Evolutionary conservation across 768 basidiomycete genomes (phyloP), one percentile per base, ranked within the genome.

Genomic region (Lactarius indigo): DNA sequence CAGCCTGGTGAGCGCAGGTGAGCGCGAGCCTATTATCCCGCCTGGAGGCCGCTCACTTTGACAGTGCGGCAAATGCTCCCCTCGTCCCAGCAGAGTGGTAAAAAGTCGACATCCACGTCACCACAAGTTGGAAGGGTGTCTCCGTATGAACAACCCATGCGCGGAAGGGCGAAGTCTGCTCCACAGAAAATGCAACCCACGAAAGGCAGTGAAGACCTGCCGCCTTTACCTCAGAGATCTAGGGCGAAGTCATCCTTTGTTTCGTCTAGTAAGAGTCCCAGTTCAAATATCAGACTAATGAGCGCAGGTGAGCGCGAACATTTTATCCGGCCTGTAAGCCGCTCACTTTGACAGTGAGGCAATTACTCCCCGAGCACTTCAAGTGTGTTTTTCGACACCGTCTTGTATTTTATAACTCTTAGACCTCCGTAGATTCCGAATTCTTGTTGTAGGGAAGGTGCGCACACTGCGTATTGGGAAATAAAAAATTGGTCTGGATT

Each of bases 401-500:
- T 4, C 35, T 9, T 13, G n/a, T 23, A n/a, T 5, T 3, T 13
- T 12, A 17, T 41, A 20, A 66, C 30, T 62, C 3, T 20, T 20
- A 41, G 1, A 13, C 18, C 7, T 52, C n/a, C 6, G 13, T 57
- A 66, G 65, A 33, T 63, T 66, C 47, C 56, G 57, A 41, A 35
- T 63, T 63, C 61, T 66, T 26, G 61, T 62, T 28, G 23, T 58
- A 5, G 65, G 65, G 13, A 57, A 63, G 61, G 65, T 66, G 28
- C 23, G 65, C 42, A 10, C 18, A 13, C 30, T 6, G 17, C 23
- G 9, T 5, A 10, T 23, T 5, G n/a, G 5, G 23, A 2, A n/a
- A 4, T 12, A 2, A 3, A n/a, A 30, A n/a, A 8, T 26, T 7
- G 30, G 17, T 9, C 20, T 57, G 2, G 47, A 15, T 17, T 0